Evolutionary conservation across 345 rosid species (phyloP).

Genomic region (Citropsis articulata): DNA sequence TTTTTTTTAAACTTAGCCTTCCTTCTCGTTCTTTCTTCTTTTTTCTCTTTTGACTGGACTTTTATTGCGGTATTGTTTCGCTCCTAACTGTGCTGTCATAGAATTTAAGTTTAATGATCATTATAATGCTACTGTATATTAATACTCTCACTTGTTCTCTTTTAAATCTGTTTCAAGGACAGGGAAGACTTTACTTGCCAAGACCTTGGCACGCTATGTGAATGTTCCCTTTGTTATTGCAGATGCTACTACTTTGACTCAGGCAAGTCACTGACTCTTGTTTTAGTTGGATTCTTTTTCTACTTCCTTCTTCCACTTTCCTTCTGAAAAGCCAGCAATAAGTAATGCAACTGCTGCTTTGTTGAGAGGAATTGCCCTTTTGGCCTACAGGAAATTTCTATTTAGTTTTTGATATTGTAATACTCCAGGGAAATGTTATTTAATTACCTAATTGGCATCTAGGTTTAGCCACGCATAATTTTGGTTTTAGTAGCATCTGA

Average conservation of each 20-base stretch:
- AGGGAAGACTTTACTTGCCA: conserved; percentile 99
- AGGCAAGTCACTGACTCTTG: conserved; percentile 51
- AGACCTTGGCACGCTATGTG: conserved; percentile 93
- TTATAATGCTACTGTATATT: conserved; percentile 7
- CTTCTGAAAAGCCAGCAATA: not conserved
- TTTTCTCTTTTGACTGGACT: not conserved
- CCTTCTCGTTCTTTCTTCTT: not conserved
- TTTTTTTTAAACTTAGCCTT: too few relatives aligned
- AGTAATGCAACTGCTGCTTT: not conserved
- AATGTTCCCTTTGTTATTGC: conserved; percentile 97
- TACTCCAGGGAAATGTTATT: not conserved
- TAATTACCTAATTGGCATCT: not conserved
- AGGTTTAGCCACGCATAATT: not conserved
- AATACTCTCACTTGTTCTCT: conserved; percentile 35
- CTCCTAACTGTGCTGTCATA: not conserved
- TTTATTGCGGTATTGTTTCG: not conserved
- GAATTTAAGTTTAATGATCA: not conserved
- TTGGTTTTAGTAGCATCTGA: not conserved
- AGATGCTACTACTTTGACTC: conserved; percentile 97
- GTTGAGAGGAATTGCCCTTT: not conserved
- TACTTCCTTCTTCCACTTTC: not conserved
- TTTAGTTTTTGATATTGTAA: not conserved
- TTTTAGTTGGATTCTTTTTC: not conserved
- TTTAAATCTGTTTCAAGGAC: conserved; percentile 60
- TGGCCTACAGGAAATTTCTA: too few relatives aligned